Conservation (phyloP, 371 early-diverging fungal genomes). For the Syncephalastrum sp. region DNA sequence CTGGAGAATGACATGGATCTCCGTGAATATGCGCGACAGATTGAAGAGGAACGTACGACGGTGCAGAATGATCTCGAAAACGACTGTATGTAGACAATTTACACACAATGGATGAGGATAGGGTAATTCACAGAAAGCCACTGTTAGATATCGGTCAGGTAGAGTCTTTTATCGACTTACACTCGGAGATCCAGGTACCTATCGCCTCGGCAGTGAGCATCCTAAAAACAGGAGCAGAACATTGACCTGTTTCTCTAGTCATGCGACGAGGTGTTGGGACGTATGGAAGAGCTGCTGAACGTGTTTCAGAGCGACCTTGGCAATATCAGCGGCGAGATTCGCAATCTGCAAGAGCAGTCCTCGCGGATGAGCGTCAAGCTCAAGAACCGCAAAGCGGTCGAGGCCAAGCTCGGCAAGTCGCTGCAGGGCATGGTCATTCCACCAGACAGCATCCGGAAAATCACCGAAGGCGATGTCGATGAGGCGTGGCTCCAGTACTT, state of each 20-base stretch:
- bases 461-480: slow-evolving; percentile 87
- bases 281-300: slow-evolving; percentile 81
- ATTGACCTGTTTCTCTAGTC: slow-evolving; percentile 26
- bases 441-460: slow-evolving; percentile 79
- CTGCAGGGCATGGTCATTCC: slow-evolving; percentile 83
- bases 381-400: slow-evolving; percentile 80
- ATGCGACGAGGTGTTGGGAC: slow-evolving; percentile 81
- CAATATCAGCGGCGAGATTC: slow-evolving; percentile 85
- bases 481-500: slow-evolving; percentile 82
- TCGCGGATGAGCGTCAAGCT: slow-evolving; percentile 76
- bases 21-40: slow-evolving; percentile 78
- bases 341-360: slow-evolving; percentile 79
- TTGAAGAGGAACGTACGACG: slow-evolving; percentile 68
- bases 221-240: background rate
- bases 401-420: slow-evolving; percentile 64
- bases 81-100: slow-evolving; percentile 57
- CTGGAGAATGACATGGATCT: slow-evolving; percentile 85
- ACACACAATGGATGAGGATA: background rate
- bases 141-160: slow-evolving; percentile 65
- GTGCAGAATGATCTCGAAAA: slow-evolving; percentile 73
- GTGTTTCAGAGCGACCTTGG: slow-evolving; percentile 87
- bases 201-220: too few relatives aligned
- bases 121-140: background rate
- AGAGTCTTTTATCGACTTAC: slow-evolving; percentile 67
- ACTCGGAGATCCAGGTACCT: slow-evolving; percentile 64